A percentile compares a stretch with the other conserved stretches of the same genome.
Evolutionary conservation across 768 basidiomycete species (phyloP).

Genomic region (Mycena latifolia): DNA sequence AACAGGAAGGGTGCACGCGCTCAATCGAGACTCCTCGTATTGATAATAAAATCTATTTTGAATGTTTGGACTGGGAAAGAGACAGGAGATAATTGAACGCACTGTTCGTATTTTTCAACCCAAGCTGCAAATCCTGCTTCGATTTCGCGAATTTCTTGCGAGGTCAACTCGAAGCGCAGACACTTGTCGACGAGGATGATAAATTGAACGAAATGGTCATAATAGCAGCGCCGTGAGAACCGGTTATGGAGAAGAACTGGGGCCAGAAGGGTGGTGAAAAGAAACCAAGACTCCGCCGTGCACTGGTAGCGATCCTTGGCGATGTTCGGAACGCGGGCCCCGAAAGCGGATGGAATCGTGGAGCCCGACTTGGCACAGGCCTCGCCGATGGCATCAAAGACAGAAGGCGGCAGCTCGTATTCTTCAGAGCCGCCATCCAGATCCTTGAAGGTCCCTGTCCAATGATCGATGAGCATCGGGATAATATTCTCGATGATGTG

Average conservation of each 20-base stretch:
- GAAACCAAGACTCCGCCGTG: conserved; percentile 46
- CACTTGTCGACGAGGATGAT: conserved; percentile 4
- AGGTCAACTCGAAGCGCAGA: neutral
- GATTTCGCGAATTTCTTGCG: conserved; percentile 1
- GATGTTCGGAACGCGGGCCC: conserved; percentile 43
- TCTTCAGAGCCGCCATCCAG: conserved; percentile 36
- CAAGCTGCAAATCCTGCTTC: neutral
- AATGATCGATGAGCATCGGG: conserved; percentile 44
- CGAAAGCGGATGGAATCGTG: conserved; percentile 47
- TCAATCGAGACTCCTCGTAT: conserved; percentile 6
- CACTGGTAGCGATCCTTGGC: conserved; percentile 36
- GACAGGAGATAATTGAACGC: neutral
- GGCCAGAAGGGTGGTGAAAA: conserved; percentile 45
- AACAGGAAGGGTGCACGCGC: conserved; percentile 19
- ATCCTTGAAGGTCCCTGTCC: conserved; percentile 49
- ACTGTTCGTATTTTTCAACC: conserved; percentile 7
- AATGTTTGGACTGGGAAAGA: neutral
- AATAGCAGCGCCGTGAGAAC: conserved; percentile 3
- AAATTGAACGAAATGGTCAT: conserved; percentile 17
- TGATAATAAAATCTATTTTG: conserved; percentile 30
- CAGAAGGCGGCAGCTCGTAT: conserved; percentile 36
- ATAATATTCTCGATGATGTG: conserved; percentile 53
- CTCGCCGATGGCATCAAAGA: conserved; percentile 49
- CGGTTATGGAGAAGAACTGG: conserved; percentile 38
- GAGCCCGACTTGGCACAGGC: conserved; percentile 40